Base-by-base conservation (phyloP, 768 basidiomycete species). In the Tremella yokohamensis region DNA sequence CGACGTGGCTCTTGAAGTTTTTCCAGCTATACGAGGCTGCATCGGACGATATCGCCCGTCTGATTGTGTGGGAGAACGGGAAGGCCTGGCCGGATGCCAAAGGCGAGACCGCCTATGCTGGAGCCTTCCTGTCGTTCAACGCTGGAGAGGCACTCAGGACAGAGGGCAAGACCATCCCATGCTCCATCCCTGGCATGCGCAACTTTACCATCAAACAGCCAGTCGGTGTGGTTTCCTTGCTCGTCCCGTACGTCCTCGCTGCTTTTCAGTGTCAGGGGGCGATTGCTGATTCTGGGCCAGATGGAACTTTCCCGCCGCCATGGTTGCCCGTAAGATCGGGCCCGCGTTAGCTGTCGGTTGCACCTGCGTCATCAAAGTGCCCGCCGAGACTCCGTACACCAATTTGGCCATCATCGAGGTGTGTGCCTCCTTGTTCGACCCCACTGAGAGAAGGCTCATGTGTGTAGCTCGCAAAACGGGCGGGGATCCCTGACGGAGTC, bases 171-270 rank as follows among this genome's bases (percentile, higher is more conserved):
- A 84, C 87, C 12, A 85, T 98, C 49, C 94, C 96, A 0, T 87
- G 87, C 6, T 73, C 87, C 1, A 73, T 86, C 29, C 79, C 84
- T 1, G 82, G 83, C 50, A 77, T 84, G 8, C 86, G 94, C 49
- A 92, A 92, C 73, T 77, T 97, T 26, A 87, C 89, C 8, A 87
- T 98, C 65, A 94, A 94, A 78, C 96, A 99, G 72, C 94, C 94
- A 3, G 66, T 80, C 51, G 79, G 79, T 4, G 76, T 77, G 9
- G 76, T 75, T 49, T 73, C 72, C 3, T 68, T 79, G 37, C 70
- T 77, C 56, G 75, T 68, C 13, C 70, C 70, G 59, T 72, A 59
- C 59, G 66, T 64, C n/a, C 48, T 15, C 6, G 22, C 42, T 45
- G 15, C 6, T 3, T 45, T 6, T 11, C 22, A 22, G 6, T 49